Conservation (phyloP, 768 basidiomycete species). For the Lanmaoa pseudosensibilis region DNA sequence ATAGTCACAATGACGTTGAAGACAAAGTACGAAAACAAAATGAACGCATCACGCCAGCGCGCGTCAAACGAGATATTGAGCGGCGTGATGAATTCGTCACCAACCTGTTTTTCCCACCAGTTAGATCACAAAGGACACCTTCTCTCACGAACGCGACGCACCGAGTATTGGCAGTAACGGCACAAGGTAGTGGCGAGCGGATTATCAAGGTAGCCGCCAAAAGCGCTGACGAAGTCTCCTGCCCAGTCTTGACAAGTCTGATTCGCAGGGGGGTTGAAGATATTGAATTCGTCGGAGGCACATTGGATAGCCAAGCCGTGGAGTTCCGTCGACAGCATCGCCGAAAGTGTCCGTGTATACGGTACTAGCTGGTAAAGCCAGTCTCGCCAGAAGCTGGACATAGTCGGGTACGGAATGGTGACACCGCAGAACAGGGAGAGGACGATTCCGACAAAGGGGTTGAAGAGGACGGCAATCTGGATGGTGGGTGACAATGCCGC, state of each 20-base stretch:
- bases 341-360: slow-evolving; percentile 66
- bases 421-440: slow-evolving; percentile 80
- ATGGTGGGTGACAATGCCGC: slow-evolving; percentile 77
- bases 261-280: slow-evolving; percentile 71
- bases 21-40: slow-evolving; percentile 61
- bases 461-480: slow-evolving; percentile 77
- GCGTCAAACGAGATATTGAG: slow-evolving; percentile 63
- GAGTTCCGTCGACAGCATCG: slow-evolving; percentile 77
- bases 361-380: slow-evolving; percentile 78
- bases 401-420: slow-evolving; percentile 64
- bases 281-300: slow-evolving; percentile 63
- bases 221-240: slow-evolving; percentile 53
- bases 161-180: slow-evolving; percentile 68
- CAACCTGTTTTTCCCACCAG: slow-evolving; percentile 34
- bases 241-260: slow-evolving; percentile 77
- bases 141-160: slow-evolving; percentile 17
- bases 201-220: slow-evolving; percentile 78
- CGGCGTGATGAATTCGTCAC: slow-evolving; percentile 69
- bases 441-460: slow-evolving; percentile 68
- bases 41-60: slow-evolving; percentile 70
- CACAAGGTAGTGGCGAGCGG: slow-evolving; percentile 58
- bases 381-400: slow-evolving; percentile 68
- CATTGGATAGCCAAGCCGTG: slow-evolving; percentile 68
- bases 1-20: slow-evolving; percentile 73
- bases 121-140: not conserved